These are phyloP conservation scores for Ormosia emarginata DNA, from an alignment of 306 rosid species.

Conservation along the genomic window DNA sequence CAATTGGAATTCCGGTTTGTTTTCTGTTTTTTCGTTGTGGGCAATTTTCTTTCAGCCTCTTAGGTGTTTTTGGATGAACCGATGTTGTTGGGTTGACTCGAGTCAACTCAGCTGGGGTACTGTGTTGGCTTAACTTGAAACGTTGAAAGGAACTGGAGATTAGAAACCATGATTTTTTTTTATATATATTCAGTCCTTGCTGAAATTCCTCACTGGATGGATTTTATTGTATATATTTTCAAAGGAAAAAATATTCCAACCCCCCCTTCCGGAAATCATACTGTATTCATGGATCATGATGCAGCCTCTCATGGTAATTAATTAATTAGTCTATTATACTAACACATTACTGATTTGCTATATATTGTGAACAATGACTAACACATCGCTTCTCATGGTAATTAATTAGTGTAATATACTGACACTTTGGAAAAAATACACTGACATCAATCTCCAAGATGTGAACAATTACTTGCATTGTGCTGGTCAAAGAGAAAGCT, in stretches of 20 bases:
- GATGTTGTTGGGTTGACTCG: slow-evolving; percentile 25
- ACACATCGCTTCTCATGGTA: too few relatives aligned
- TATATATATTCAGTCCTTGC: neutral
- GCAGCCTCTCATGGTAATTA: neutral
- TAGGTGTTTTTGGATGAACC: neutral
- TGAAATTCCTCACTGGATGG: neutral
- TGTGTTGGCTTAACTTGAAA: neutral
- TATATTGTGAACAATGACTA: neutral
- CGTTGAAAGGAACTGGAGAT: neutral
- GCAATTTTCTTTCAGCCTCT: neutral
- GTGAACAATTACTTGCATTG: too few relatives aligned
- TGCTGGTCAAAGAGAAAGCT: too few relatives aligned
- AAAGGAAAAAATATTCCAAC: neutral
- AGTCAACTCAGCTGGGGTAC: neutral
- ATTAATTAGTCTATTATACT: neutral
- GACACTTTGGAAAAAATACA: too few relatives aligned
- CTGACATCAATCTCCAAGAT: too few relatives aligned
- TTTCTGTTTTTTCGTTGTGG: neutral
- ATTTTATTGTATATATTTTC: neutral
- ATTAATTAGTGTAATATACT: too few relatives aligned
- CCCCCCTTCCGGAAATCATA: neutral
- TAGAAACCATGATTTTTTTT: neutral
- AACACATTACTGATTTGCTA: neutral
- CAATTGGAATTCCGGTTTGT: neutral
- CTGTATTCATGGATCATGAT: neutral